phyloP scores from a whole-genome alignment of 495 filamentous ascomycete genomes.

The Letharia columbiana region DNA sequence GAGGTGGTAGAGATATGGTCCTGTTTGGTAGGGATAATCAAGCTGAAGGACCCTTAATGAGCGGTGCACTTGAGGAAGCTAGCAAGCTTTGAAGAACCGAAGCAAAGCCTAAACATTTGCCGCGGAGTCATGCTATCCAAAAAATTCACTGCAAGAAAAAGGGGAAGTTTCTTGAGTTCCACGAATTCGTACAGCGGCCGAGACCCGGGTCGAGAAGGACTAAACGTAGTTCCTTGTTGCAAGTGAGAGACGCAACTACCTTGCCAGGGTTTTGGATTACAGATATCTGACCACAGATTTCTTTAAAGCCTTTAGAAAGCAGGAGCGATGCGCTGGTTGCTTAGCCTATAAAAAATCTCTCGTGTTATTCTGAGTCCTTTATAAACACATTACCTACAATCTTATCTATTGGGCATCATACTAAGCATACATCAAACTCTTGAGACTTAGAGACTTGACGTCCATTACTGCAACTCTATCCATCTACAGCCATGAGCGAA shows the following conservation, averaged over 20 bases:
- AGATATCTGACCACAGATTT: neutral
- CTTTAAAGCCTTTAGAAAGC: neutral
- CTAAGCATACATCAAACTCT: neutral
- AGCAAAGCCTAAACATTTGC: neutral
- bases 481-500: neutral
- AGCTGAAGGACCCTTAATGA: slow-evolving; percentile 46
- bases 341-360: neutral
- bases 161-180: neutral
- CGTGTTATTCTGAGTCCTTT: neutral
- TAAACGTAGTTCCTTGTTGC: neutral
- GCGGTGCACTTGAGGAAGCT: slow-evolving; percentile 44
- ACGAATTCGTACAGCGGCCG: neutral
- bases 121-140: neutral
- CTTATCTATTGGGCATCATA: neutral
- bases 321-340: neutral
- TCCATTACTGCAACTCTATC: neutral
- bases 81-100: slow-evolving; percentile 19
- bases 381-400: neutral
- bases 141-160: neutral
- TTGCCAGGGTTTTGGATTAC: no score
- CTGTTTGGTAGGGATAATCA: slow-evolving; percentile 41
- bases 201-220: neutral
- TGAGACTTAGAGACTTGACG: neutral
- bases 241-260: neutral
- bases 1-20: slow-evolving; percentile 57